Base-by-base conservation (phyloP, 169 alveolate genomes). In the Eimeria sp. region DNA sequence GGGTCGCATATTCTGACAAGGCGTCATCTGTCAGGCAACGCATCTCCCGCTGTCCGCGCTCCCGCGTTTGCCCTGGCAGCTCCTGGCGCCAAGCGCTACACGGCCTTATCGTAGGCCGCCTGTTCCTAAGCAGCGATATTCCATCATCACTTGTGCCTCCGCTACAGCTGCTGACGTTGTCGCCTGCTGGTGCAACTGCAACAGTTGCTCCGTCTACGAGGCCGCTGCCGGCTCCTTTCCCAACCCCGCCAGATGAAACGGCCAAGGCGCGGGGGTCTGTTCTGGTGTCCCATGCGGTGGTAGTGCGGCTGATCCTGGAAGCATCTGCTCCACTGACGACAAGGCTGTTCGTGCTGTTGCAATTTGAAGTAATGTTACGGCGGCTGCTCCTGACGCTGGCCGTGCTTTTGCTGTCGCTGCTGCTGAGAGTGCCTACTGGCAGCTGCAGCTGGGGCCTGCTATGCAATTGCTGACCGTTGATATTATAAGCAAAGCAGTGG, bases 111-210 rank as follows among this genome's bases (percentile, higher is more conserved):
- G 88, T 30, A 23, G 46, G 40, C 11, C 58, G 66, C 66, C 68
- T 78, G 66, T 43, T 78, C 18, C 52, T 14, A 30, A 49, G n/a
- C 68, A n/a, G 68, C 40, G 30, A n/a, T 49, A n/a, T 13, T 27
- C 88, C 46, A 56, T 78, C 68, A 56, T 78, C 88, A 58, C 83
- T 74, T 37, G 83, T 20, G 83, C 33, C 58, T 16, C 83, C 83
- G 83, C 58, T 23, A 78, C 68, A 49, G 52, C 88, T 78, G 88
- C 68, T 78, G 25, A 8, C 9, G 49, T 33, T 77, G 85, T 16
- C 33, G 1, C 49, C 46, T 83, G 90, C 90, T 20, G 37, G 43
- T 58, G 90, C 90, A 37, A 30, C 90, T 83, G 90, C 89, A 43
- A 20, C 58, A 18, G 52, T 6, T 33, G 52, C 85, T 52, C 58